Conservation (phyloP, 75 land plant species). For the Picea sitchensis region DNA sequence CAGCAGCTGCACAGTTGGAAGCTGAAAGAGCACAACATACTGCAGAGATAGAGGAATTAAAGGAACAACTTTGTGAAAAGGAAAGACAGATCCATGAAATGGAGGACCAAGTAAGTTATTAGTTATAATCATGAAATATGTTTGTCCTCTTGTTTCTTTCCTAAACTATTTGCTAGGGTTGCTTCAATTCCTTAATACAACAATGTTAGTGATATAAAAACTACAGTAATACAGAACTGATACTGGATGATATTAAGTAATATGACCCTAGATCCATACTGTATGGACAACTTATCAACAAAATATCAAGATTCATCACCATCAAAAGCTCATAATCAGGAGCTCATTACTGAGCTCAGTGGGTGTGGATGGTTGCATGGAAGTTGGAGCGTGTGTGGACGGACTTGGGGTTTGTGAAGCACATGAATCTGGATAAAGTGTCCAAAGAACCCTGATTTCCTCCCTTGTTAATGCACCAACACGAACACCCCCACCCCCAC, state of each 20-base stretch:
- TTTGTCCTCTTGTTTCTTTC: not conserved
- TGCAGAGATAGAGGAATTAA: conserved; percentile 71
- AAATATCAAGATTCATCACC: too few relatives aligned
- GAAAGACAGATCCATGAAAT: conserved; percentile 71
- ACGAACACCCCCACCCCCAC: too few relatives aligned
- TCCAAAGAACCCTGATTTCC: too few relatives aligned
- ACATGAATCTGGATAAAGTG: too few relatives aligned
- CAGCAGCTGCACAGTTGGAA: conserved; percentile 48
- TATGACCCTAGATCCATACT: not conserved
- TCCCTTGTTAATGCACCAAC: too few relatives aligned
- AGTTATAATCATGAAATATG: not conserved
- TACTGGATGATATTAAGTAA: not conserved
- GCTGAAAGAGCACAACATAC: conserved; percentile 72
- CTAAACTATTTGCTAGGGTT: not conserved
- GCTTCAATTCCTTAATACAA: not conserved
- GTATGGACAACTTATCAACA: too few relatives aligned
- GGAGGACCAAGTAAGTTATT: conserved; percentile 76
- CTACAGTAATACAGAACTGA: not conserved
- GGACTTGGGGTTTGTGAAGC: too few relatives aligned
- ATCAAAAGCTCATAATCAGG: too few relatives aligned
- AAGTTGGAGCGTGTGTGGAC: too few relatives aligned
- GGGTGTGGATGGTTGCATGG: too few relatives aligned
- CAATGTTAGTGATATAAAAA: not conserved
- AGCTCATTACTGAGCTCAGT: too few relatives aligned
- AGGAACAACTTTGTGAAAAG: conserved; percentile 79